Conservation (phyloP, 2,329 filamentous ascomycete species). For the Arachnopeziza araneosa region DNA sequence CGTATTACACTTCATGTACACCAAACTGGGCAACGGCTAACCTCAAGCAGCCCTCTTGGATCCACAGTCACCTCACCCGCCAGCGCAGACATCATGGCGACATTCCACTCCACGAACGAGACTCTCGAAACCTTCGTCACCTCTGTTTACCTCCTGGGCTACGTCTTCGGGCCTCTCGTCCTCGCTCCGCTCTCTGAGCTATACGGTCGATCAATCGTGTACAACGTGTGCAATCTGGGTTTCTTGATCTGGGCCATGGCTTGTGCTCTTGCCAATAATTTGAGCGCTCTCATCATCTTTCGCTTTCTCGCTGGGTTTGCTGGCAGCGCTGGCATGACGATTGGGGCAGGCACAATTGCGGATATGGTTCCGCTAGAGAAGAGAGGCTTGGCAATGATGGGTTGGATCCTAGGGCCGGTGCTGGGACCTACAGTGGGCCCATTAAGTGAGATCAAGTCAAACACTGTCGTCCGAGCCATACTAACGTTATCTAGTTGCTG, state of each 20-base stretch:
- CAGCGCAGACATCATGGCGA: not conserved
- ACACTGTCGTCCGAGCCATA: too few species aligned
- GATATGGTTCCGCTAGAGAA: constrained; percentile 34
- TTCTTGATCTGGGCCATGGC: constrained; percentile 35
- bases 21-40: too few species aligned
- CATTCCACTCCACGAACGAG: not conserved
- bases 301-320: constrained; percentile 53
- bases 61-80: not conserved
- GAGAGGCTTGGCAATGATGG: constrained; percentile 28
- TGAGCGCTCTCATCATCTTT: constrained; percentile 47
- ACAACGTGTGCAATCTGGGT: constrained; percentile 46
- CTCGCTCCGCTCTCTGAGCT: constrained; percentile 55
- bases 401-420: constrained; percentile 24
- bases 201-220: constrained; percentile 46
- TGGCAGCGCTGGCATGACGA: not conserved
- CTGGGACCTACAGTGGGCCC: constrained; percentile 31
- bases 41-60: too few species aligned
- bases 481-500: too few species aligned
- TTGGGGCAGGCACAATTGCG: constrained; percentile 38
- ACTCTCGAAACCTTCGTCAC: not conserved
- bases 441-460: too few species aligned
- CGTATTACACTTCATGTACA: too few species aligned
- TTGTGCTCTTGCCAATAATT: constrained; percentile 42
- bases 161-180: constrained; percentile 53
- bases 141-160: constrained; percentile 45